A percentile compares a stretch with the other conserved stretches of the same genome.
These are phyloP conservation scores for Fagus crenata DNA, from an alignment of 306 rosid genomes.

Conservation along the genomic window DNA sequence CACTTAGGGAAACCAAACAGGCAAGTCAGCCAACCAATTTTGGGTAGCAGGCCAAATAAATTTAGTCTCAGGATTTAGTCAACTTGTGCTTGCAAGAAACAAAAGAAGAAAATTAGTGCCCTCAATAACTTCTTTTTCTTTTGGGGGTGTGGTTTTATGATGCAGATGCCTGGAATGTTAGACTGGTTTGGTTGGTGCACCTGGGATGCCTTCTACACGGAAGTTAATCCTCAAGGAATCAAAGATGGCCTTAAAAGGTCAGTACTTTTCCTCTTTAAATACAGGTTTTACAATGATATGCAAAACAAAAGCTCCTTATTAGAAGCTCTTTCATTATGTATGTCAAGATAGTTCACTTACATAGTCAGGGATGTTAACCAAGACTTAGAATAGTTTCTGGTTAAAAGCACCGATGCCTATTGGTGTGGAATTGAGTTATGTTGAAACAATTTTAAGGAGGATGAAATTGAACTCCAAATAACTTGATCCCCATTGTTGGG, in stretches of 20 bases:
- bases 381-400: not conserved
- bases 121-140: not conserved
- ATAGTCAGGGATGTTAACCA: not conserved
- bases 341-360: not conserved
- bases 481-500: not conserved
- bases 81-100: conserved; percentile 10
- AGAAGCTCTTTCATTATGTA: not conserved
- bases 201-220: conserved; percentile 44
- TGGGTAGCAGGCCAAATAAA: conserved; percentile 7
- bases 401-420: not conserved
- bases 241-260: conserved; percentile 45
- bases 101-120: not conserved
- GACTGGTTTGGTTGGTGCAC: conserved; percentile 50
- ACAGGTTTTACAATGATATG: not conserved
- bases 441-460: not conserved
- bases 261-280: not conserved
- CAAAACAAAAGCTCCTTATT: not conserved
- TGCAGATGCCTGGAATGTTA: conserved; percentile 49
- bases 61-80: conserved; percentile 3
- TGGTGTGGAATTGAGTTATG: not conserved
- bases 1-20: conserved; percentile 42
- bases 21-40: conserved; percentile 23
- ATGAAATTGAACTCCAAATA: not conserved
- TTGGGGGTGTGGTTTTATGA: not conserved
- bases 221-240: conserved; percentile 42